Percentiles rank a stretch among this genome's conserved stretches.
These are phyloP conservation scores for Sclerotiophoma versabilis DNA, from an alignment of 2,329 filamentous ascomycete species.

Conservation along the genomic window DNA sequence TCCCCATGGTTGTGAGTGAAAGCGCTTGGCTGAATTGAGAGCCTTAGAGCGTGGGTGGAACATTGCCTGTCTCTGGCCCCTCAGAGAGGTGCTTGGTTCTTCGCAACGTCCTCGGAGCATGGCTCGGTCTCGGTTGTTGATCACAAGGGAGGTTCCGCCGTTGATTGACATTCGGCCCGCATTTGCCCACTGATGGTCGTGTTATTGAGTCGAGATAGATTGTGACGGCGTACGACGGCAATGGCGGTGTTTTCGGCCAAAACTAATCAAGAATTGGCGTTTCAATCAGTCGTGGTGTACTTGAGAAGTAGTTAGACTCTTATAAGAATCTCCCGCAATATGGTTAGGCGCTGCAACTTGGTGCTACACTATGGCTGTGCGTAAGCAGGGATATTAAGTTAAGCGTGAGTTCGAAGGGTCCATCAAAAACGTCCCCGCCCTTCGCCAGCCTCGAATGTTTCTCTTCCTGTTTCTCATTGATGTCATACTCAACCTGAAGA, in stretches of 20 bases:
- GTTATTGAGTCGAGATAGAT: not conserved
- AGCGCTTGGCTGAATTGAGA: no score
- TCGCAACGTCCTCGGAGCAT: not conserved
- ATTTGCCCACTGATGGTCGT: not conserved
- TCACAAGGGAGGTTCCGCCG: no score
- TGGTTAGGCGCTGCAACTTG: no score
- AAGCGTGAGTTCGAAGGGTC: no score
- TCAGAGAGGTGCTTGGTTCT: not conserved
- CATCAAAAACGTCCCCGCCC: not conserved
- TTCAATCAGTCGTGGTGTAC: no score
- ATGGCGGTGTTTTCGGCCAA: slow-evolving; percentile 4
- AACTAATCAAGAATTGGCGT: not conserved
- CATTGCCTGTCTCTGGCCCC: not conserved
- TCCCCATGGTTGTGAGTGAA: no score
- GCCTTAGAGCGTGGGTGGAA: not conserved
- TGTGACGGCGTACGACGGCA: not conserved
- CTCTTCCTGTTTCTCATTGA: not conserved
- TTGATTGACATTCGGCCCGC: not conserved
- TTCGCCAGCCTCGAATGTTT: not conserved
- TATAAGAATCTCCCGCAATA: no score
- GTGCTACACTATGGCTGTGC: no score
- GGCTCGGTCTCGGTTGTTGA: not conserved
- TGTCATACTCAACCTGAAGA: not conserved
- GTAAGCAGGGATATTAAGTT: no score
- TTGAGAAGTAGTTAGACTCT: no score